These are phyloP conservation scores for Tetracladium maxilliforme DNA, from an alignment of 2,329 filamentous ascomycete genomes.

Conservation along the genomic window DNA sequence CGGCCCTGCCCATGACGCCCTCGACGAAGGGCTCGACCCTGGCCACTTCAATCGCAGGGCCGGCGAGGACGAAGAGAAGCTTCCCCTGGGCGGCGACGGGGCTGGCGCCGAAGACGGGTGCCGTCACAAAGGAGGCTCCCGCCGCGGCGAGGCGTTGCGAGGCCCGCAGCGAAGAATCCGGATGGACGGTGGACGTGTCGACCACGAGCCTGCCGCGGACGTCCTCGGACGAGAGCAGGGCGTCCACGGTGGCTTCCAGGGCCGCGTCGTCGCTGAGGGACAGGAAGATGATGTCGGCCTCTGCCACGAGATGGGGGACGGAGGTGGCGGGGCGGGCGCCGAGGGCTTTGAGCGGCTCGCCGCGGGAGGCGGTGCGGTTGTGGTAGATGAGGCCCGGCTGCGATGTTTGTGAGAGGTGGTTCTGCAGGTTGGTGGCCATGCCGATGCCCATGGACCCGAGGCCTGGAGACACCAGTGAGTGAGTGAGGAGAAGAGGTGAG, in stretches of 20 bases:
- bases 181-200: constrained; percentile 17
- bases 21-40: constrained; percentile 22
- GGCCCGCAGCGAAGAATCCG: constrained; percentile 15
- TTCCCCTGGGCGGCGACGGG: constrained; percentile 26
- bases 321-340: constrained; percentile 19
- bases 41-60: constrained; percentile 16
- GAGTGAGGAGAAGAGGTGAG: too few species aligned
- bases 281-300: constrained; percentile 8
- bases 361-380: constrained; percentile 23
- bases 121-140: constrained; percentile 19
- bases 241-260: constrained; percentile 13
- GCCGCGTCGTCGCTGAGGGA: constrained; percentile 24
- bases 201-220: constrained; percentile 14
- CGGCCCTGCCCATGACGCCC: constrained; percentile 22
- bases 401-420: constrained; percentile 7
- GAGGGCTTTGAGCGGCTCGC: constrained; percentile 17
- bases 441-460: constrained; percentile 12
- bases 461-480: too few species aligned
- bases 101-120: constrained; percentile 26
- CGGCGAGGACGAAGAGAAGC: constrained; percentile 26
- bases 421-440: constrained; percentile 11
- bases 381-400: constrained; percentile 16
- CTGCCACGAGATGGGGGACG: constrained; percentile 7
- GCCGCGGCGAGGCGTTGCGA: constrained; percentile 16
- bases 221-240: constrained; percentile 9